Evolutionary conservation across 805 yeast genomes (phyloP), one percentile per base, ranked within the genome.

Genomic region (Metschnikowia gelsemii): DNA sequence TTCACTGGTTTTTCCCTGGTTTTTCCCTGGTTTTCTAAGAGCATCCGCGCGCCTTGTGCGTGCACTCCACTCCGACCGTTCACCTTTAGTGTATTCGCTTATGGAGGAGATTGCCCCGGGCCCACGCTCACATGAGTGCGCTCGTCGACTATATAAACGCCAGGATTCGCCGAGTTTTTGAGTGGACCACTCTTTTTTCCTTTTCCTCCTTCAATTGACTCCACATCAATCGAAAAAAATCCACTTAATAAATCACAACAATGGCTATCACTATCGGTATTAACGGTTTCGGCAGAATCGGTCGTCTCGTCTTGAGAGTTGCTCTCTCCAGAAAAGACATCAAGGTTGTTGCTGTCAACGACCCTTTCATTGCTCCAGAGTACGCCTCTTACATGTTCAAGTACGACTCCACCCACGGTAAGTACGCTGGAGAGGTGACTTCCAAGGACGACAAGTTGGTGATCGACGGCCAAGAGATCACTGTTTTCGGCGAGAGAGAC

Each of bases 311-410:
- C 52, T 73, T 87, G 59, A 83, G 96, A 76, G 77, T 85, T 64
- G 95, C 95, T 50, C 71, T 87, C 53, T 54, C 66, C 47, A 80
- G 87, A 79, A 66, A 73, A 45, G 89, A 83, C 71, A 82, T 88
- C 61, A 78, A 84, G 59, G 84, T 88, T 52, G 87, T 86, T 52
- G 95, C 95, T 54, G 74, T 88, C 78, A 88, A 88, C 70, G 93
- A 88, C 70, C 96, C 96, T 50, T 87, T 86, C 78, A 88, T 87
- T 61, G 80, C 80, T 50, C 78, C 93, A 47, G 95, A 87, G 56
- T 87, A 87, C 72, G 96, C 96, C 62, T 86, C 96, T 52, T 87
- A 87, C 80, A 81, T 87, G 88, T 87, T 87, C 86, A 88, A 87
- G 78, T 87, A 87, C 73, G 96, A 87, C 72, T 86, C 96, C 48